Evolutionary conservation across 2,329 filamentous ascomycete genomes (phyloP), one percentile per base, ranked within the genome.

Genomic region (Aureobasidium leucospermi): DNA sequence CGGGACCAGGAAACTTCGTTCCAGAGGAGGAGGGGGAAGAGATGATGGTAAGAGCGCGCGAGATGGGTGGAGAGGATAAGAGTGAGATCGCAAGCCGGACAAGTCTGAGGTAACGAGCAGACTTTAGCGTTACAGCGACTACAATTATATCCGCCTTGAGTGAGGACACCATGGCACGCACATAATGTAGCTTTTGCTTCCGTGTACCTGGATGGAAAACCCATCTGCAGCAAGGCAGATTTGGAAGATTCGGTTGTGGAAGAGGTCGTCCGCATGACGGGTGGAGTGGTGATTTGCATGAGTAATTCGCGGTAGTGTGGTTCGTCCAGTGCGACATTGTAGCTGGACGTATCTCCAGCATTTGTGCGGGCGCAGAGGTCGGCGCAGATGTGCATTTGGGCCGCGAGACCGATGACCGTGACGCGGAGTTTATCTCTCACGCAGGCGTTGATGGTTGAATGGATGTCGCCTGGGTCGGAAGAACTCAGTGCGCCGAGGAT

Each of bases 61-160:
- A 96, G 78, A 75, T 96, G 92, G 0, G 94, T 99, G 1, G 90
- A 96, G 2, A 97, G 81, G 63, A 99, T 96, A 38, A 99, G 83
- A 0, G 93, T 97, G 52, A 99, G 82, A 15, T 90, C 86, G 73
- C 94, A 99, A 29, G 87, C 86, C 0, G 94, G 93, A 69, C 94
- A 99, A 69, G 96, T 92, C 38, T 90, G 85, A 0, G 94, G 94
- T 39, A 99, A 78, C 52, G 85, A 84, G 78, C 94, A 99, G 41
- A 99, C 92, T 74, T 95, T 95, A 62, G 86, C 85, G 55, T 83
- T 83, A 76, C 94, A 99, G 60, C 94, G 83, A 13, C 91, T 94
- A 77, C 94, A 99, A 9, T 87, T 79, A 74, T 97, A 99, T 1
- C 94, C 94, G 59, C 94, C 90, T 52, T 88, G 80, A 19, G 83